Evolutionary conservation across 306 rosid species (phyloP), one percentile per base, ranked within the genome.

Genomic region (Albizia julibrissin): DNA sequence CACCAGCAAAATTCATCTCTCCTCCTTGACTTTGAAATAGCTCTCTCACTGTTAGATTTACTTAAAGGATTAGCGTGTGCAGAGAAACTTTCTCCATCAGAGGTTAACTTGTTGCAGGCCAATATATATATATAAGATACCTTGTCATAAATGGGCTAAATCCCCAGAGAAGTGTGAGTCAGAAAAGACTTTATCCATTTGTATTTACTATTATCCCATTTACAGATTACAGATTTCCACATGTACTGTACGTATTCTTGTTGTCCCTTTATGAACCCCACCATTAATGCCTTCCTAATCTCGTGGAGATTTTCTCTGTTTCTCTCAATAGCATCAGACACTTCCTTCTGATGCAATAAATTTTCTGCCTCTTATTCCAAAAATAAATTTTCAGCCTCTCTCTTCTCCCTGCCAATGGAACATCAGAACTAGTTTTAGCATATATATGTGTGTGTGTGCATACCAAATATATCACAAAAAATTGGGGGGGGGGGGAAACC

Each of bases 131-230:
- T 4, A 8, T n/a, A 27, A 43, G 46, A 2, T n/a, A 39, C 16
- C 77, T 26, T 42, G 70, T 75, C 71, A 78, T 79, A 8, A 56
- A 54, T 49, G 33, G 42, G 27, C 27, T 43, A 56, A 10, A 56
- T n/a, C 22, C 37, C 74, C 21, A 79, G 65, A 59, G 11, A 13
- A 26, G 73, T 44, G 37, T 9, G 10, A 18, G 81, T 84, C 82
- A 87, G 76, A 33, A 22, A 31, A 34, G 52, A 29, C 84, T 84
- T 81, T 87, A 62, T 50, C 50, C 43, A 9, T 33, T 26, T 37
- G 39, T 29, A 29, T 64, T 64, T 64, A 67, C 85, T 46, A 72
- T 15, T 39, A 52, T 52, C 83, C 77, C 79, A 74, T 80, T 40
- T 58, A 1, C 11, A 59, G 56, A 22, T 24, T 39, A 1, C n/a